Evolutionary conservation across 2,329 filamentous ascomycete species (phyloP), one percentile per base, ranked within the genome.

Genomic region (Sphaerulina populicola): DNA sequence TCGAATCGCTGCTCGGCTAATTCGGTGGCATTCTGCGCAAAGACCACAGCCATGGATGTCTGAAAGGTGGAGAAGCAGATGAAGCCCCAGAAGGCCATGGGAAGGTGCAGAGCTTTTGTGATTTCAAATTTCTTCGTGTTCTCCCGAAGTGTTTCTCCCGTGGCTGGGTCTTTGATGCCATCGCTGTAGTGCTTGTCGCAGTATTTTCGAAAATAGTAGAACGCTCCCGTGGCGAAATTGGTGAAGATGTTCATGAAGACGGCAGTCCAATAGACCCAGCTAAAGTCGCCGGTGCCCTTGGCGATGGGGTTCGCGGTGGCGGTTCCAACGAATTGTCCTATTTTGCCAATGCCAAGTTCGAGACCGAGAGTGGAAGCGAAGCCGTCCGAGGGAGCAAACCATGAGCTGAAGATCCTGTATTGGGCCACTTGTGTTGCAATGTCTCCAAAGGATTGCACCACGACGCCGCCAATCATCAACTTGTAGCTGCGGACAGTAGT

Each of bases 201-300:
- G 63, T 74, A 76, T 8, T 69, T 69, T 0, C 73, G 79, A 60
- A 82, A 82, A 57, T 73, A 72, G 67, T 73, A 81, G 62, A 82
- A 82, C 8, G 69, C 64, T 0, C 72, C 47, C 0, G 78, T 81
- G 1, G 73, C 71, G 0, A 74, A 60, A 48, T 83, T 82, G 7
- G 79, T 82, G 55, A 83, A 82, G 2, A 83, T 51, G 52, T 82
- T 81, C 76, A 82, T 82, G 58, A 80, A 78, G 0, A 83, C 78
- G 0, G 76, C 72, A 8, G 75, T 75, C 80, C 80, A 82, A 59
- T 76, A 82, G 0, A 77, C 77, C 77, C 79, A 82, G 47, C 74
- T 74, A 41, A 83, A 83, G 58, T 82, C 72, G 0, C 79, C 78
- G 0, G 76, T 77, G 10, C 74, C 76, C 57, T 76, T 72, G 0